Evolutionary conservation across 257 asterid species (phyloP).

Genomic region (Thymus quinquecostatus): DNA sequence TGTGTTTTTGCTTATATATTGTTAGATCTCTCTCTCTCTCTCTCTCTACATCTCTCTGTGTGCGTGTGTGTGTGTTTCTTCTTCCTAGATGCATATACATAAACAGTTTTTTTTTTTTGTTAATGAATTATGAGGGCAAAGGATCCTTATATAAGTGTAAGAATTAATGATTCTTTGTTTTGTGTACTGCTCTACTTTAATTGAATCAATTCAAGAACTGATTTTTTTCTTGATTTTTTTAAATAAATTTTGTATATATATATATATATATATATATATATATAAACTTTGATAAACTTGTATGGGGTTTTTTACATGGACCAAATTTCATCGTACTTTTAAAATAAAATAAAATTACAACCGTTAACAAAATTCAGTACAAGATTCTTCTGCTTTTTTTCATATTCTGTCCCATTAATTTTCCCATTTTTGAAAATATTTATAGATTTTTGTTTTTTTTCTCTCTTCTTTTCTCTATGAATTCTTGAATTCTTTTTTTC

Average conservation of each 20-base stretch:
- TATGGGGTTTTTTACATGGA: slow-evolving; percentile 8
- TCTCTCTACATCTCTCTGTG: background rate
- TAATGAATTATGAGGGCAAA: slow-evolving; percentile 19
- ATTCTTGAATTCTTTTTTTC: background rate
- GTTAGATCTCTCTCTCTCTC: background rate
- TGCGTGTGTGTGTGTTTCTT: background rate
- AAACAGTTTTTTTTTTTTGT: slow-evolving; percentile 6
- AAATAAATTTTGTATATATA: too few relatives aligned
- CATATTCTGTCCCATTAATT: background rate
- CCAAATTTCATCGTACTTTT: slow-evolving; percentile 17
- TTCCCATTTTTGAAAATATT: background rate
- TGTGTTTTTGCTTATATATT: slow-evolving; percentile 3
- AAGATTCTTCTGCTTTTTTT: slow-evolving; percentile 16
- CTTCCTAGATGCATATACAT: slow-evolving; percentile 27
- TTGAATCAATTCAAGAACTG: slow-evolving; percentile 4
- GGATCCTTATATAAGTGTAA: slow-evolving; percentile 15
- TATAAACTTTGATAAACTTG: background rate
- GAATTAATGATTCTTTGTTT: slow-evolving; percentile 17
- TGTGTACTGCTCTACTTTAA: background rate
- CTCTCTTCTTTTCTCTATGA: background rate
- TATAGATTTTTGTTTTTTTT: background rate
- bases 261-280: too few relatives aligned
- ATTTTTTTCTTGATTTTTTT: background rate
- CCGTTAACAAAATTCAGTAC: background rate
- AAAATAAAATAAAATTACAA: background rate